Evolutionary conservation across 139 green algal genomes (phyloP).

Genomic region (Mesostigma viride): DNA sequence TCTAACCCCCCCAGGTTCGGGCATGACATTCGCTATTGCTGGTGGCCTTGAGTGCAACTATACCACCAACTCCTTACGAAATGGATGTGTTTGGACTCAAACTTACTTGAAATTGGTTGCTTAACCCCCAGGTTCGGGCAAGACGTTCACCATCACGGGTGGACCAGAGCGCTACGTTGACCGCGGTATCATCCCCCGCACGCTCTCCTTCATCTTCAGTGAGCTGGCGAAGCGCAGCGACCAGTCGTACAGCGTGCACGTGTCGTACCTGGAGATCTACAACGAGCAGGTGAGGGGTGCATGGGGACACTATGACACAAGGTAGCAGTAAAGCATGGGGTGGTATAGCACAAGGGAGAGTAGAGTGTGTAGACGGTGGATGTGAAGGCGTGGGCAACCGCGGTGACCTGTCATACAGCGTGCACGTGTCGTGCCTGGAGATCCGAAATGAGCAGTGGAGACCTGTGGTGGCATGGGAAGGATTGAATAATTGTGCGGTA

Average conservation of each 20-base stretch:
- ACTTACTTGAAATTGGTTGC: no score
- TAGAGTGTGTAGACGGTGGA: no score
- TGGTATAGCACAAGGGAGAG: no score
- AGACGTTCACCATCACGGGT: constrained; percentile 41
- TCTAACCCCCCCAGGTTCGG: no score
- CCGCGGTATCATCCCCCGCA: constrained; percentile 67
- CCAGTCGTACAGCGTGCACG: constrained; percentile 47
- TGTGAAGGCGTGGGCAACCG: constrained; percentile 45
- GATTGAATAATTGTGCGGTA: no score
- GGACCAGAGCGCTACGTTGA: constrained; percentile 41
- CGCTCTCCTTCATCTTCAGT: constrained; percentile 55
- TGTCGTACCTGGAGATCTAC: constrained; percentile 84
- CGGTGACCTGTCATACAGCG: constrained; percentile 42
- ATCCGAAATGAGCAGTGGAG: constrained; percentile 82
- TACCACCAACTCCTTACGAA: no score
- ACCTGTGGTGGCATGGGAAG: no score
- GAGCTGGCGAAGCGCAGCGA: constrained; percentile 46
- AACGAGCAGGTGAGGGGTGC: no score
- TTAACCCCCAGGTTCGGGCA: constrained; percentile 22
- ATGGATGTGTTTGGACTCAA: no score
- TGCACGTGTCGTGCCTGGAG: constrained; percentile 75
- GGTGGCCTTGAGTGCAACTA: constrained; percentile 48
- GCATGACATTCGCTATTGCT: constrained; percentile 67
- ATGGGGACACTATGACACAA: no score
- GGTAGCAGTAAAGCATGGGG: no score